Conservation (phyloP, 208 protist species). For the Crithidia sp. region DNA sequence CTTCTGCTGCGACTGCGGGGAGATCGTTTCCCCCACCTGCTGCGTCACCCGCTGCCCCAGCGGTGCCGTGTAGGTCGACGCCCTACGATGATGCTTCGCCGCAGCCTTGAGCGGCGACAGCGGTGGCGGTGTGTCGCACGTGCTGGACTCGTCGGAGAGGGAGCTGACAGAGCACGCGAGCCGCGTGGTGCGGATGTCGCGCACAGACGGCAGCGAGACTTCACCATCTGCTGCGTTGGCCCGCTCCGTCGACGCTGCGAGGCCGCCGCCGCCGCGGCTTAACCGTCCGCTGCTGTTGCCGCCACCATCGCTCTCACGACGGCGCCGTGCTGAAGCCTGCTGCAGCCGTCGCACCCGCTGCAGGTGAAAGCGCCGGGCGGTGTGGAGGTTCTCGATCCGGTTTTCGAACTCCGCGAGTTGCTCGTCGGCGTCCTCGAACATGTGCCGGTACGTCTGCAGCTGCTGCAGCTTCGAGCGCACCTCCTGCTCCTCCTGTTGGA, state of each 20-base stretch:
- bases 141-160: background rate
- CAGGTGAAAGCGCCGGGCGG: conserved; percentile 64
- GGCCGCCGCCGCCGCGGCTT: background rate
- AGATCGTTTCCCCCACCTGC: background rate
- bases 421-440: conserved; percentile 48
- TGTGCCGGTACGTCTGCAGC: conserved; percentile 53
- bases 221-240: background rate
- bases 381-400: conserved; percentile 76
- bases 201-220: conserved; percentile 27
- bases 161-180: conserved; percentile 4
- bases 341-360: conserved; percentile 69
- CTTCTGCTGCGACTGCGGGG: background rate
- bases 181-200: conserved; percentile 21
- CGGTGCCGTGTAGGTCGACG: conserved; percentile 4
- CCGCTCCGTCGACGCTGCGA: conserved; percentile 4
- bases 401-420: conserved; percentile 74
- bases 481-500: conserved; percentile 29
- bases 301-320: background rate
- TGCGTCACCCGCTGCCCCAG: conserved; percentile 8
- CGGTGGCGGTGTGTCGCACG: conserved; percentile 2
- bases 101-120: background rate
- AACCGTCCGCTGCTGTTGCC: conserved; percentile 4
- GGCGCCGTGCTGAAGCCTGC: conserved; percentile 8
- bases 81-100: background rate
- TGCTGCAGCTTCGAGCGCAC: conserved; percentile 48